phyloP scores from a whole-genome alignment of 1,284 basidiomycete species.

The Ceratobasidium sp. region DNA sequence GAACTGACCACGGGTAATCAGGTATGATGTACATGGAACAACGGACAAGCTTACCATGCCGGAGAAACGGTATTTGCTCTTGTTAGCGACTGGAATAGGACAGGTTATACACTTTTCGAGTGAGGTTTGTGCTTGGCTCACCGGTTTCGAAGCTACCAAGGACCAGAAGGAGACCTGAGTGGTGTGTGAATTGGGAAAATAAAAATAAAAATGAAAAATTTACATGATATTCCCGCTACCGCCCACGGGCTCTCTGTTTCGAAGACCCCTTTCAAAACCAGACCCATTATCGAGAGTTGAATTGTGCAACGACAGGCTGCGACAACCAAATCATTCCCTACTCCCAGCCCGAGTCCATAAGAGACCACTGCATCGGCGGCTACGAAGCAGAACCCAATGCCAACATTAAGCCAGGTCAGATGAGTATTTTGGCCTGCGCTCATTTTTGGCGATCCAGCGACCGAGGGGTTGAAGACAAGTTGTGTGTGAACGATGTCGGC shows the following conservation, averaged over 20 bases:
- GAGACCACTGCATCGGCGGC: slow-evolving; percentile 60
- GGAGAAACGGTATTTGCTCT: slow-evolving; percentile 71
- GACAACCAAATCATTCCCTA: slow-evolving; percentile 70
- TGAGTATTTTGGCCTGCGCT: slow-evolving; percentile 45
- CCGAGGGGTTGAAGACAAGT: neutral
- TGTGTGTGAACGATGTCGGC: neutral
- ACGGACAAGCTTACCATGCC: slow-evolving; percentile 64
- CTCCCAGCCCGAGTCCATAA: slow-evolving; percentile 65
- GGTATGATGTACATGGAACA: slow-evolving; percentile 1
- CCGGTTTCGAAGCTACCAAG: slow-evolving; percentile 65
- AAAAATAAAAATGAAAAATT: slow-evolving; percentile 46
- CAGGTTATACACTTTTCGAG: neutral
- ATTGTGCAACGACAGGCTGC: slow-evolving; percentile 76
- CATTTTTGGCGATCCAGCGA: neutral
- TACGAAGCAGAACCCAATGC: slow-evolving; percentile 74
- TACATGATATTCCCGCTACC: slow-evolving; percentile 73
- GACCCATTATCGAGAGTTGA: slow-evolving; percentile 74
- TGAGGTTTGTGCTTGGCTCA: slow-evolving; percentile 48
- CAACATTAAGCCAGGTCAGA: slow-evolving; percentile 72
- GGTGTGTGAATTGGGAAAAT: neutral
- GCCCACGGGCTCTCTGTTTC: slow-evolving; percentile 73
- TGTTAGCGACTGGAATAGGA: slow-evolving; percentile 62
- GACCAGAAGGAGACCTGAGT: slow-evolving; percentile 67
- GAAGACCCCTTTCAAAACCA: slow-evolving; percentile 74
- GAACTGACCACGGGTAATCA: slow-evolving; percentile 58